These are phyloP conservation scores for Gloeophyllum trabeum DNA, from an alignment of 768 basidiomycete genomes.

Conservation along the genomic window DNA sequence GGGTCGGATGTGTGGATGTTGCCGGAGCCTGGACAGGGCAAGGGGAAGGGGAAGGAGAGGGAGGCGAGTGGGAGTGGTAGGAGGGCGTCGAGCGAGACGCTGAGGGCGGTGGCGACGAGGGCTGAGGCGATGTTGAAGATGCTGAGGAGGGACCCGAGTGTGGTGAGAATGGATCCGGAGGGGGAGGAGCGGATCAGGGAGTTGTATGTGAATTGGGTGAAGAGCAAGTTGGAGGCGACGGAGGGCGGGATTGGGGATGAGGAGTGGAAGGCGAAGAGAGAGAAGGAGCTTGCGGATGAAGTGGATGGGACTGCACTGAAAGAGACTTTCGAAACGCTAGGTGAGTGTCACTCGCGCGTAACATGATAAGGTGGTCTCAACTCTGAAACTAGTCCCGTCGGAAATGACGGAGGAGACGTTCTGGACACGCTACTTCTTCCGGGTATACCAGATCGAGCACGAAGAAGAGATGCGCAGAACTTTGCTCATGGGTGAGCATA, in stretches of 20 bases:
- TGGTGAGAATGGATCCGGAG: conserved; percentile 69
- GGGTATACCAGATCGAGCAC: conserved; percentile 66
- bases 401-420: conserved; percentile 54
- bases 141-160: conserved; percentile 62
- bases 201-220: conserved; percentile 46
- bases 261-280: conserved; percentile 43
- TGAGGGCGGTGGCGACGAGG: conserved; percentile 54
- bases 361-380: not conserved
- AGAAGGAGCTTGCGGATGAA: conserved; percentile 35
- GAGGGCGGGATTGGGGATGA: conserved; percentile 47
- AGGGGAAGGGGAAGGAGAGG: conserved; percentile 26
- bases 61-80: conserved; percentile 15
- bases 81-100: conserved; percentile 23
- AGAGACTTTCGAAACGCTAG: conserved; percentile 42
- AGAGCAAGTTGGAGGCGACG: conserved; percentile 35
- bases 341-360: conserved; percentile 24
- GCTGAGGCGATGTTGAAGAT: conserved; percentile 69
- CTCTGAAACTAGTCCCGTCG: conserved; percentile 36
- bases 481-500: conserved; percentile 51
- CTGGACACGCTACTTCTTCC: conserved; percentile 89
- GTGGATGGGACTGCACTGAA: conserved; percentile 42
- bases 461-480: conserved; percentile 75
- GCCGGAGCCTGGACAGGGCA: conserved; percentile 22
- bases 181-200: conserved; percentile 44
- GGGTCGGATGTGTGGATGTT: conserved; percentile 82